A percentile compares a stretch with the other conserved stretches of the same genome.
These are phyloP conservation scores for Brassica nigra DNA, from an alignment of 345 rosid species.

Conservation along the genomic window DNA sequence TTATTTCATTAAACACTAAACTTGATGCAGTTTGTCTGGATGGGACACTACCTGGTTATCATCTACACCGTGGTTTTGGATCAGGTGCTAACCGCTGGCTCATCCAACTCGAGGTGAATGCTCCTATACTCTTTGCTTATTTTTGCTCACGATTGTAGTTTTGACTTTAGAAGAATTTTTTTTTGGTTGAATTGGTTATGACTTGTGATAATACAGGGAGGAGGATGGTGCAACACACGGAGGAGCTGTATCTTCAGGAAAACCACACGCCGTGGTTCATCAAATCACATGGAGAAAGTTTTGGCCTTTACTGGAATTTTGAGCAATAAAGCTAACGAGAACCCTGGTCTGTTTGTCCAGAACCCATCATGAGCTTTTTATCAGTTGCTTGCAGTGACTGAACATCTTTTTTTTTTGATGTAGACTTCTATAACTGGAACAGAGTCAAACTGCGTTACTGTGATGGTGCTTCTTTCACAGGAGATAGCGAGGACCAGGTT, in stretches of 20 bases:
- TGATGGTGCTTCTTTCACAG: slow-evolving; percentile 90
- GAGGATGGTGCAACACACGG: slow-evolving; percentile 81
- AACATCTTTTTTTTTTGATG: slow-evolving; percentile 3
- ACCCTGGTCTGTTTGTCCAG: slow-evolving; percentile 58
- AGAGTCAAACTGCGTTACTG: slow-evolving; percentile 87
- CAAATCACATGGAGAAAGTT: slow-evolving; percentile 71
- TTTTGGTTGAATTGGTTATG: neutral
- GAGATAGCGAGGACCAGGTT: slow-evolving; percentile 72
- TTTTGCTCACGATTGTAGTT: neutral
- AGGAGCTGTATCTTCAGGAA: slow-evolving; percentile 69
- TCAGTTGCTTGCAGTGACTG: neutral
- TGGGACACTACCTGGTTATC: slow-evolving; percentile 90
- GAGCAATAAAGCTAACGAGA: slow-evolving; percentile 73
- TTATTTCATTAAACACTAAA: neutral
- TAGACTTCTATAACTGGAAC: slow-evolving; percentile 96
- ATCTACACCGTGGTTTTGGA: slow-evolving; percentile 70
- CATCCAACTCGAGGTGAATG: slow-evolving; percentile 73
- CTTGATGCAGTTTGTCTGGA: slow-evolving; percentile 70
- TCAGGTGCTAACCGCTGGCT: slow-evolving; percentile 85
- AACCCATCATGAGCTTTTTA: neutral
- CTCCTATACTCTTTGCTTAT: neutral
- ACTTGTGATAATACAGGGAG: slow-evolving; percentile 59
- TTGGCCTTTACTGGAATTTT: slow-evolving; percentile 74
- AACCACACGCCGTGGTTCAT: slow-evolving; percentile 81
- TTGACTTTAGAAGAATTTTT: neutral